phyloP scores from a whole-genome alignment of 129 eudicot species.

The Helianthus tuberosus region DNA sequence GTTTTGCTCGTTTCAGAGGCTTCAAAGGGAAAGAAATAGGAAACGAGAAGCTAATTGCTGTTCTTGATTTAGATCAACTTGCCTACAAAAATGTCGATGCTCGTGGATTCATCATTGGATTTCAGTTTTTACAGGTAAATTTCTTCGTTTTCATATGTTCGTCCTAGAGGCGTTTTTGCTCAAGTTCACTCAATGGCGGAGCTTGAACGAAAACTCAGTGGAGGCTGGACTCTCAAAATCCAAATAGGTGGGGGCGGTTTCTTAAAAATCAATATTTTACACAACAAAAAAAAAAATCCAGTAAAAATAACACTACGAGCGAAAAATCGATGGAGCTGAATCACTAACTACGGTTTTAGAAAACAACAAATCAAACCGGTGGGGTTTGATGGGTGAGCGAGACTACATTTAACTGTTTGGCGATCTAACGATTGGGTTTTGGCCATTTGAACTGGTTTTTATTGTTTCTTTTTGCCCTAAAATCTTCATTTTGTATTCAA shows the following conservation, averaged over 20 bases:
- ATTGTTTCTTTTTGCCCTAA: not conserved
- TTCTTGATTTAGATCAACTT: slow-evolving; percentile 61
- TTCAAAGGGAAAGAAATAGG: slow-evolving; percentile 70
- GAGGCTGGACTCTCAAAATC: too few relatives aligned
- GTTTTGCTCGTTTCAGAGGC: slow-evolving; percentile 52
- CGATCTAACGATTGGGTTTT: not conserved
- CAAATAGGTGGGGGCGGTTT: too few relatives aligned
- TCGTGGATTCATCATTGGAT: slow-evolving; percentile 72
- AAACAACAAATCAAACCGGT: not conserved
- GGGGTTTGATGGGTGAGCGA: not conserved
- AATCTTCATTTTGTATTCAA: not conserved
- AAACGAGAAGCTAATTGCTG: slow-evolving; percentile 59
- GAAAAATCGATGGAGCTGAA: too few relatives aligned
- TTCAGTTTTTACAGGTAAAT: slow-evolving; percentile 76
- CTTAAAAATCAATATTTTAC: too few relatives aligned
- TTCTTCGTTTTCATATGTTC: not conserved
- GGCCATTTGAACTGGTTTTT: not conserved
- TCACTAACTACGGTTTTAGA: not conserved
- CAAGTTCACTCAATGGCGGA: too few relatives aligned
- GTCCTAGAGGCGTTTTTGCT: not conserved
- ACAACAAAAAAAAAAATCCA: too few relatives aligned
- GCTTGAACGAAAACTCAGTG: too few relatives aligned
- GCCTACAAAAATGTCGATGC: slow-evolving; percentile 65
- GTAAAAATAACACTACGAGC: too few relatives aligned
- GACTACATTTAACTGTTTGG: not conserved